These are phyloP conservation scores for Luvunga scandens DNA, from an alignment of 345 rosid species.

Conservation along the genomic window DNA sequence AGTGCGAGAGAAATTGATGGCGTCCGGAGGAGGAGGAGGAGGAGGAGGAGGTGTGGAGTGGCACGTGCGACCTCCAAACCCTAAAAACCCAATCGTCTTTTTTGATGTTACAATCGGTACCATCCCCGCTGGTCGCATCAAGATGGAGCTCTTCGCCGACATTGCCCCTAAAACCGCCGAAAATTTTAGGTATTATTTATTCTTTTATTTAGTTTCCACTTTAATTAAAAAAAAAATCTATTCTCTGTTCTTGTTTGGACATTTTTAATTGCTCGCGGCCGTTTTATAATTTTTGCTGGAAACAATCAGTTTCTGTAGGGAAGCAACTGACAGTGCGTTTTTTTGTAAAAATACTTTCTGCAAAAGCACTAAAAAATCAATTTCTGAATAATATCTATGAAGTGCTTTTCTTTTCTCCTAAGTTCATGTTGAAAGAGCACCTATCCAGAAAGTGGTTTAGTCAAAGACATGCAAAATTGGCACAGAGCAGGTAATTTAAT, in stretches of 20 bases:
- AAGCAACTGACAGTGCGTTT: background rate
- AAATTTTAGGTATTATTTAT: slow-evolving; percentile 66
- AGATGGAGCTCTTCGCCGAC: slow-evolving; percentile 99
- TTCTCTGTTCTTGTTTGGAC: background rate
- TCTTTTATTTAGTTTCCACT: background rate
- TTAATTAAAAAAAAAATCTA: too few species aligned
- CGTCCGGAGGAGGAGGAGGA: slow-evolving; percentile 47
- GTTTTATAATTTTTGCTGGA: too few species aligned
- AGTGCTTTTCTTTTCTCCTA: background rate
- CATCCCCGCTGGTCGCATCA: slow-evolving; percentile 89
- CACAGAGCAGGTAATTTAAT: too few species aligned
- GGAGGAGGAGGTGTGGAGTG: slow-evolving; percentile 83
- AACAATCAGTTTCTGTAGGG: background rate
- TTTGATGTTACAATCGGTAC: slow-evolving; percentile 90
- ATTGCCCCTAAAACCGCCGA: slow-evolving; percentile 88
- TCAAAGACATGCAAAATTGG: too few species aligned
- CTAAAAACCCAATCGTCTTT: slow-evolving; percentile 94
- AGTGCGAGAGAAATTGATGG: slow-evolving; percentile 29
- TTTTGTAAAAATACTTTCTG: background rate
- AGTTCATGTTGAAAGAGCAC: background rate
- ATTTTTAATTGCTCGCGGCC: too few species aligned
- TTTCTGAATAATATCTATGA: background rate
- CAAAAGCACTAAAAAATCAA: too few species aligned
- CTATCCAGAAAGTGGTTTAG: background rate
- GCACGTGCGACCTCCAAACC: slow-evolving; percentile 91